phyloP scores from a whole-genome alignment of 306 rosid genomes.

The Gynostemma pentaphyllum region DNA sequence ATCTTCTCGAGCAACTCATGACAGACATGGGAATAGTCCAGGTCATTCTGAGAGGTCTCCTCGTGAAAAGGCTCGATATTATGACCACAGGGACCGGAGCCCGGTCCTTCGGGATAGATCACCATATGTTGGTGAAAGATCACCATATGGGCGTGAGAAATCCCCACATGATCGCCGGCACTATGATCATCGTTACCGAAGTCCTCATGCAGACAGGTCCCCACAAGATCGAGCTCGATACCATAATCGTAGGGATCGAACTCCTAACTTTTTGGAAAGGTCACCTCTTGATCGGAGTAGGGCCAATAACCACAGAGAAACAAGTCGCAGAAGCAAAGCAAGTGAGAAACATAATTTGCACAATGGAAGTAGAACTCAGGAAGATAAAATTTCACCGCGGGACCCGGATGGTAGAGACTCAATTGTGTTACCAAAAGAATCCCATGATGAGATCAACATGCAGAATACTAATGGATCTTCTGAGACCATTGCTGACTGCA shows the following conservation, averaged over 20 bases:
- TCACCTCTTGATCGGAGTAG: constrained; percentile 47
- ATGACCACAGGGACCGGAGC: constrained; percentile 62
- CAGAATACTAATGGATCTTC: constrained; percentile 23
- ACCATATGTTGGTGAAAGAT: constrained; percentile 37
- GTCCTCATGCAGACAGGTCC: constrained; percentile 49
- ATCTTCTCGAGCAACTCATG: constrained; percentile 48
- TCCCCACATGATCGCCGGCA: constrained; percentile 61
- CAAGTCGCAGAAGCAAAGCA: constrained; percentile 34
- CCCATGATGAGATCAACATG: constrained; percentile 36
- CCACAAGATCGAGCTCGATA: constrained; percentile 50
- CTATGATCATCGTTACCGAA: constrained; percentile 53
- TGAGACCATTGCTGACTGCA: constrained; percentile 31
- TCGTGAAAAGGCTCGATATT: constrained; percentile 50
- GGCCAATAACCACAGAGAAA: constrained; percentile 32
- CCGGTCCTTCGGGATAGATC: constrained; percentile 30
- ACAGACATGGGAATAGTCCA: constrained; percentile 82
- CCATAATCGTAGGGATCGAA: constrained; percentile 43
- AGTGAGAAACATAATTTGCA: constrained; percentile 38
- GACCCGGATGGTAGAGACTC: constrained; percentile 37
- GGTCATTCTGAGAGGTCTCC: constrained; percentile 83
- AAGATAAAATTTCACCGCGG: constrained; percentile 43
- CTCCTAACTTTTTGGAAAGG: constrained; percentile 50
- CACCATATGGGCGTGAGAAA: constrained; percentile 47
- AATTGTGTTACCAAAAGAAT: constrained; percentile 36
- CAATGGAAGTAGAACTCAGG: constrained; percentile 36